Conservation (phyloP, 257 asterid species). For the Rauvolfia tetraphylla region DNA sequence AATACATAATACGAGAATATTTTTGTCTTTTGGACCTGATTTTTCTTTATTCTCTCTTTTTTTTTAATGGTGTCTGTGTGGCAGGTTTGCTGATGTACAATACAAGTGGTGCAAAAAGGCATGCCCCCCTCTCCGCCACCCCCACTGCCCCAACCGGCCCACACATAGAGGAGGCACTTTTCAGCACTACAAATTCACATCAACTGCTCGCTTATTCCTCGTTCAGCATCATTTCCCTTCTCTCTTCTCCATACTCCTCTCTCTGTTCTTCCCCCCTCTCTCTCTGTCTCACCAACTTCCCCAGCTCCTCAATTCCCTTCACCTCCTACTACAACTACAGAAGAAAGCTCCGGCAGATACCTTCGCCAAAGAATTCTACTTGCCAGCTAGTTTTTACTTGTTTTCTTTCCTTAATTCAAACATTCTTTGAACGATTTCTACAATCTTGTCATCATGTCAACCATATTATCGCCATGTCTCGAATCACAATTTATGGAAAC, state of each 20-base stretch:
- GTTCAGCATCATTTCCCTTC: conserved; percentile 33
- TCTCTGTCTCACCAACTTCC: not conserved
- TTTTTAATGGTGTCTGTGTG: no score
- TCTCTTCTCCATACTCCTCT: conserved; percentile 17
- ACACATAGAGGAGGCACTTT: conserved; percentile 37
- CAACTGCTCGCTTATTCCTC: conserved; percentile 54
- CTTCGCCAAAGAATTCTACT: not conserved
- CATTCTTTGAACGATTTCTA: not conserved
- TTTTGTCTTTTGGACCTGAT: no score
- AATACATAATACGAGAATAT: no score
- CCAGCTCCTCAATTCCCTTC: not conserved
- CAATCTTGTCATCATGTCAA: conserved; percentile 40
- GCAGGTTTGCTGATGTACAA: conserved; percentile 27
- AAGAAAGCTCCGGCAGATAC: no score
- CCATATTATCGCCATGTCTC: conserved; percentile 37
- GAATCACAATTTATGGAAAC: conserved; percentile 47
- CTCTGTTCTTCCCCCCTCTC: not conserved
- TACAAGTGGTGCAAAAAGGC: conserved; percentile 57
- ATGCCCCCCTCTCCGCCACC: not conserved
- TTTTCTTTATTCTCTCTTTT: no score
- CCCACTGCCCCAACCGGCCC: conserved; percentile 3
- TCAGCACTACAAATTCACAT: conserved; percentile 65
- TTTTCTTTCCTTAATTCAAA: not conserved
- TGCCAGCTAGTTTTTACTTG: not conserved
- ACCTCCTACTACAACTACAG: not conserved